These are phyloP conservation scores for Penicillium canescens DNA, from an alignment of 495 filamentous ascomycete genomes.

Conservation along the genomic window DNA sequence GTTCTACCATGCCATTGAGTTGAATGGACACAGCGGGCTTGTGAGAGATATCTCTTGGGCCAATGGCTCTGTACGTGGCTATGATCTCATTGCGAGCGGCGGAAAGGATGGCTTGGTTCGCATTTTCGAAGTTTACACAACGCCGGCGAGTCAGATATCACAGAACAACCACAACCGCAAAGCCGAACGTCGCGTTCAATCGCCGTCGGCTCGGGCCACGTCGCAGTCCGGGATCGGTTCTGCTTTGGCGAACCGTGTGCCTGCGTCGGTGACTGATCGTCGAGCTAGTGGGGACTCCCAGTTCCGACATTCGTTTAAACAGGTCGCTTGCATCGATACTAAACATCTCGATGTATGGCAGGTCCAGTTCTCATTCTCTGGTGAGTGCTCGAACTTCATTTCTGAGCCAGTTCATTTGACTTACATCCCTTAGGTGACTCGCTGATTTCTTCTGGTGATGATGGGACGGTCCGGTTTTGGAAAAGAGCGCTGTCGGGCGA, in stretches of 20 bases:
- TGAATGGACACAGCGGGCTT: constrained; percentile 67
- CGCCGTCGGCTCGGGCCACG: constrained; percentile 37
- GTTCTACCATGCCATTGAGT: constrained; percentile 78
- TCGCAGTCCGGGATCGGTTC: constrained; percentile 53
- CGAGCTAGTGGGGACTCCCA: constrained; percentile 33
- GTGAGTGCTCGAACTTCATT: constrained; percentile 21
- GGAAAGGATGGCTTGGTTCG: constrained; percentile 88
- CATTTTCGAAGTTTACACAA: constrained; percentile 76
- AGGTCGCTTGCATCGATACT: constrained; percentile 49
- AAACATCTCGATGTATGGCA: constrained; percentile 52
- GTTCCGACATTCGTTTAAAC: constrained; percentile 47
- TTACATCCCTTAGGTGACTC: constrained; percentile 38
- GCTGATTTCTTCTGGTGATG: constrained; percentile 51
- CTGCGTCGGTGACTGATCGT: constrained; percentile 32
- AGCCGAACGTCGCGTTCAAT: constrained; percentile 26
- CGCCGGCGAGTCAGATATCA: constrained; percentile 23
- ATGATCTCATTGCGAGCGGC: constrained; percentile 87
- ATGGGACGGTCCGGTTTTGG: constrained; percentile 52
- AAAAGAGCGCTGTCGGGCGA: constrained; percentile 48
- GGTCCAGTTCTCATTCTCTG: constrained; percentile 49
- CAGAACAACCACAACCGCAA: constrained; percentile 33
- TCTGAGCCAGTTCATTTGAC: background rate
- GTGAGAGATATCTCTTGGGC: constrained; percentile 96
- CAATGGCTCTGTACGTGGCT: constrained; percentile 79
- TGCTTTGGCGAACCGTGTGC: constrained; percentile 46